Evolutionary conservation across 1,284 basidiomycete genomes (phyloP).

Genomic region (Paramarasmius palmivorus): DNA sequence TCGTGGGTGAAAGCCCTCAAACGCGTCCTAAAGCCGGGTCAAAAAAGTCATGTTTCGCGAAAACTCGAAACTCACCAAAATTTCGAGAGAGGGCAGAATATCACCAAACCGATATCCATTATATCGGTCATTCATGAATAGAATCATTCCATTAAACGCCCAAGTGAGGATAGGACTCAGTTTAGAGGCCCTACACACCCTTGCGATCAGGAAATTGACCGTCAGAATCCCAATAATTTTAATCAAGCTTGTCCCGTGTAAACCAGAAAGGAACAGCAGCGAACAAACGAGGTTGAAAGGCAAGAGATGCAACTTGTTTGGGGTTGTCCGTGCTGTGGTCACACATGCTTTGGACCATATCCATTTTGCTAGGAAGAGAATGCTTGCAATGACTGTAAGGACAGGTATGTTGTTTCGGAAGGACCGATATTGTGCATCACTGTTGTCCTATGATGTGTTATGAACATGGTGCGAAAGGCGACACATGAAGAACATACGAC

Average conservation of each 20-base stretch:
- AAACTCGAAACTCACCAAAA: conserved; percentile 29
- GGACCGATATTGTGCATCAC: conserved; percentile 81
- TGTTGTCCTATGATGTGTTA: conserved; percentile 66
- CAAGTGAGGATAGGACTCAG: conserved; percentile 61
- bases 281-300: conserved; percentile 67
- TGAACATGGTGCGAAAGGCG: conserved; percentile 14
- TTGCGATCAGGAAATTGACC: conserved; percentile 73
- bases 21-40: conserved; percentile 58
- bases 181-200: conserved; percentile 41
- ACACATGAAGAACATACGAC: conserved; percentile 49
- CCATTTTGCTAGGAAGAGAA: conserved; percentile 49
- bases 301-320: conserved; percentile 42
- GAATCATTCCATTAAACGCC: conserved; percentile 73
- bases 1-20: conserved; percentile 73
- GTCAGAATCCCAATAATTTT: conserved; percentile 78
- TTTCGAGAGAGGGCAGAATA: conserved; percentile 56
- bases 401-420: conserved; percentile 77
- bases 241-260: conserved; percentile 87
- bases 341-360: conserved; percentile 36
- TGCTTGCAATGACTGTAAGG: conserved; percentile 51
- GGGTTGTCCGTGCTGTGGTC: conserved; percentile 10
- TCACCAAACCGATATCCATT: conserved; percentile 74
- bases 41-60: not conserved
- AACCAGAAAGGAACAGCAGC: conserved; percentile 65
- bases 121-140: conserved; percentile 81